A percentile compares a stretch with the other conserved stretches of the same genome.
Conservation (phyloP, 2,329 filamentous ascomycete species). For the Penicillium sp. region DNA sequence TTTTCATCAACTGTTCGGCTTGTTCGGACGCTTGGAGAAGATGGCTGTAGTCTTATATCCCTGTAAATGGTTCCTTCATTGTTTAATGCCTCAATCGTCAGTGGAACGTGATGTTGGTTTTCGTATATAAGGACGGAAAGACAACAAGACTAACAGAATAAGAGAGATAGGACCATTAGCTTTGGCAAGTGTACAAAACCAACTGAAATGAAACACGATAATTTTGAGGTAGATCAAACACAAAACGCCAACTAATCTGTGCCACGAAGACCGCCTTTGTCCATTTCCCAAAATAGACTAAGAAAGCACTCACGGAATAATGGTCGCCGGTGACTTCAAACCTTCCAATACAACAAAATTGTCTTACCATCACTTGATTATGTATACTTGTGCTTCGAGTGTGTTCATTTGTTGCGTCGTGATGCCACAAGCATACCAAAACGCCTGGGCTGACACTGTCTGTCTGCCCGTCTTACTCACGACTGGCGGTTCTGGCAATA, state of each 20-base stretch:
- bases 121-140: background rate
- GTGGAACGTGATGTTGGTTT: too few relatives aligned
- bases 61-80: accelerated
- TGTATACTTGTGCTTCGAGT: background rate
- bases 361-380: background rate
- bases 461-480: background rate
- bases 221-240: background rate
- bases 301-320: background rate
- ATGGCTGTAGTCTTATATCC: background rate
- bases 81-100: background rate
- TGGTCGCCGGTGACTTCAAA: background rate
- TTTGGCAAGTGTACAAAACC: background rate
- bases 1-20: background rate
- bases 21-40: background rate
- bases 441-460: background rate
- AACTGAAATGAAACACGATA: background rate
- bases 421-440: too few relatives aligned
- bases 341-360: background rate
- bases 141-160: background rate
- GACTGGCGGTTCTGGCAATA: background rate
- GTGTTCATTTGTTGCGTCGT: background rate
- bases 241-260: background rate
- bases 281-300: background rate
- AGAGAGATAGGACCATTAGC: background rate
- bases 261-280: background rate